These are phyloP conservation scores for Zoysia matrella DNA, from an alignment of 202 grass and related monocot species.

Conservation along the genomic window DNA sequence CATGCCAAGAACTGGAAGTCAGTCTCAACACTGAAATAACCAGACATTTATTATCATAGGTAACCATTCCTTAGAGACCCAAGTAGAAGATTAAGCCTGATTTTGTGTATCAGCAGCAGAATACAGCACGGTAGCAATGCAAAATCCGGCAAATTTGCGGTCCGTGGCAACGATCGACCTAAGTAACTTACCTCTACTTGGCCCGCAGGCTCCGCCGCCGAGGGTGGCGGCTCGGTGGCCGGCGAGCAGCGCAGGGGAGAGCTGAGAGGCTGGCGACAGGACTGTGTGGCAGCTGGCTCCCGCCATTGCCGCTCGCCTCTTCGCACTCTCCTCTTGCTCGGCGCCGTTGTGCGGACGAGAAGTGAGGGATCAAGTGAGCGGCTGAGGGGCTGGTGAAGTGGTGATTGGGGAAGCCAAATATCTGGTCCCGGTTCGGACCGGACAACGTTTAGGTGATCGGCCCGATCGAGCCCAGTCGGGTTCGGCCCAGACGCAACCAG, in stretches of 20 bases:
- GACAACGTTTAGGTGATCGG: background rate
- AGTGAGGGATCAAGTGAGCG: background rate
- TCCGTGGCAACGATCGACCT: background rate
- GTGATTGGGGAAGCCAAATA: slow-evolving; percentile 27
- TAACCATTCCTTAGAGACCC: background rate
- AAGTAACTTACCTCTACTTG: slow-evolving; percentile 4
- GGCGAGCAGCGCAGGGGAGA: background rate
- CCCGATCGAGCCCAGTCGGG: background rate
- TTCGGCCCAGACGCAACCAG: background rate
- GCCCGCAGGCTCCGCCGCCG: background rate
- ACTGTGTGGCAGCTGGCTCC: slow-evolving; percentile 43
- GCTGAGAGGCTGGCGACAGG: slow-evolving; percentile 21
- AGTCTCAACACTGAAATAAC: background rate
- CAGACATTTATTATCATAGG: background rate
- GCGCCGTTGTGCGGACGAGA: slow-evolving; percentile 35
- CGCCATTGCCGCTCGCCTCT: slow-evolving; percentile 39
- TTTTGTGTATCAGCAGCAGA: background rate
- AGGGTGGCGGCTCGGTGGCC: background rate
- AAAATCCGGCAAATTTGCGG: background rate
- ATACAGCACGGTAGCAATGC: background rate
- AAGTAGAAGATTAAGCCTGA: background rate
- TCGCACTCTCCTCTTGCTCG: background rate
- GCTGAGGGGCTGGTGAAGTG: slow-evolving; percentile 25
- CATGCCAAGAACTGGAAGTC: background rate
- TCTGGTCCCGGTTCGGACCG: slow-evolving; percentile 12